These are phyloP conservation scores for Candida qinlingensis DNA, from an alignment of 805 yeast species.

Conservation along the genomic window DNA sequence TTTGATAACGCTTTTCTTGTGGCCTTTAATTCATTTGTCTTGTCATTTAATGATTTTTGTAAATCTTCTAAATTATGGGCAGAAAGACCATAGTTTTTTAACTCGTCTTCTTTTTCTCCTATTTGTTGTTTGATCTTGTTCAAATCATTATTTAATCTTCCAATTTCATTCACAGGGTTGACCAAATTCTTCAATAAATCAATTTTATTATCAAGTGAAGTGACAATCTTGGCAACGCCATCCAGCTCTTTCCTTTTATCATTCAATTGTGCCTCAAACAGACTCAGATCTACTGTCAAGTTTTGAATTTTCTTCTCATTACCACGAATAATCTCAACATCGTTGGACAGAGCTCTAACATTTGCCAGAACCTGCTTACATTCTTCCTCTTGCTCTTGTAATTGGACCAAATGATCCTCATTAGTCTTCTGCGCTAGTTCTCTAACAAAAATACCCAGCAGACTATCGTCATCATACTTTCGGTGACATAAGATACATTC, in stretches of 20 bases:
- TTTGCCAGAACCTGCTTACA: conserved; percentile 27
- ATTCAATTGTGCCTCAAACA: conserved; percentile 13
- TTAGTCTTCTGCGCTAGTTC: conserved; percentile 29
- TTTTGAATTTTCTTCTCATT: conserved; percentile 9
- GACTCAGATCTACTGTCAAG: conserved; percentile 12
- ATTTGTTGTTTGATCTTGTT: conserved; percentile 25
- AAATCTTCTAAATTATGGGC: conserved; percentile 38
- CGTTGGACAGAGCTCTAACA: conserved; percentile 25
- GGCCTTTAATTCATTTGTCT: conserved; percentile 34
- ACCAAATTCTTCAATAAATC: conserved; percentile 14
- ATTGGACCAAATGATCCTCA: conserved; percentile 27
- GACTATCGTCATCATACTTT: conserved; percentile 42
- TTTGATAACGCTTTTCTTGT: conserved; percentile 31
- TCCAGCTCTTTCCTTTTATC: neutral
- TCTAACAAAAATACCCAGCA: conserved; percentile 21
- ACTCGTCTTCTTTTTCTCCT: conserved; percentile 27
- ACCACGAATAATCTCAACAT: conserved; percentile 20
- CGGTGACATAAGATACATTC: conserved; percentile 73
- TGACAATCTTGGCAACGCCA: neutral
- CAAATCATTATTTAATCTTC: conserved; percentile 30
- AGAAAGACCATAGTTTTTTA: conserved; percentile 33
- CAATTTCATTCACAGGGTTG: conserved; percentile 31
- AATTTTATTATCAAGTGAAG: neutral
- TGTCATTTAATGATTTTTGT: conserved; percentile 28
- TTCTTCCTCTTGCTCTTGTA: conserved; percentile 29